Evolutionary conservation across 2,329 filamentous ascomycete genomes (phyloP).

Genomic region (Elsinoe necatrix): DNA sequence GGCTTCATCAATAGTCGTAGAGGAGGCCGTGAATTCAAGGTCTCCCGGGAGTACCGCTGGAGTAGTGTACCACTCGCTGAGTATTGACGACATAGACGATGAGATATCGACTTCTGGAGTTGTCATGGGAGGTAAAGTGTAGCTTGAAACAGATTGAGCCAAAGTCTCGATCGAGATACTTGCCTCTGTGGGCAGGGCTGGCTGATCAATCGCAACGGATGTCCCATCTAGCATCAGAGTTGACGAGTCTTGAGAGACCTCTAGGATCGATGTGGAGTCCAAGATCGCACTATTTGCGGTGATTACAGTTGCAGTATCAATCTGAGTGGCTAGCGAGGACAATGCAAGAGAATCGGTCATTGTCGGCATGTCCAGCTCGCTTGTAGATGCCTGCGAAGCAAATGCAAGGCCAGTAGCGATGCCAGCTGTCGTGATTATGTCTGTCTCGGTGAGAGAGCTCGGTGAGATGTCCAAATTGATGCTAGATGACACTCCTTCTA

Average conservation of each 20-base stretch:
- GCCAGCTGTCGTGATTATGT: background rate
- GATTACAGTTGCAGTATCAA: background rate
- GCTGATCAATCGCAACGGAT: background rate
- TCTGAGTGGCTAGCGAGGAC: background rate
- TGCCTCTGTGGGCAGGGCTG: background rate
- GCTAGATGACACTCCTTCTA: background rate
- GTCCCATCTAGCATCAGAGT: background rate
- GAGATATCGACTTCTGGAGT: background rate
- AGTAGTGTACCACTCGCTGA: slow-evolving; percentile 6
- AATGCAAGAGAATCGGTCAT: background rate
- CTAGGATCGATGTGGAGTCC: background rate
- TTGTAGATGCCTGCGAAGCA: background rate
- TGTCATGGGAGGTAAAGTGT: background rate
- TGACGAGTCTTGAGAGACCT: background rate
- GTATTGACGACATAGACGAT: background rate
- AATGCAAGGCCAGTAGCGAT: background rate
- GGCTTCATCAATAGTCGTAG: background rate
- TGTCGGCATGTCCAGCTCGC: background rate
- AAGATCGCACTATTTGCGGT: background rate
- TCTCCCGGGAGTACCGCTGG: background rate
- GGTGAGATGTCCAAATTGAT: background rate
- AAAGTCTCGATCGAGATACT: background rate
- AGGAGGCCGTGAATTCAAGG: background rate
- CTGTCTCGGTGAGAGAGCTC: background rate
- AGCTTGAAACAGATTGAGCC: background rate